Percentiles rank a stretch among this genome's conserved stretches.
Conservation (phyloP, 805 yeast genomes). For the Candida xiaguanensis region DNA sequence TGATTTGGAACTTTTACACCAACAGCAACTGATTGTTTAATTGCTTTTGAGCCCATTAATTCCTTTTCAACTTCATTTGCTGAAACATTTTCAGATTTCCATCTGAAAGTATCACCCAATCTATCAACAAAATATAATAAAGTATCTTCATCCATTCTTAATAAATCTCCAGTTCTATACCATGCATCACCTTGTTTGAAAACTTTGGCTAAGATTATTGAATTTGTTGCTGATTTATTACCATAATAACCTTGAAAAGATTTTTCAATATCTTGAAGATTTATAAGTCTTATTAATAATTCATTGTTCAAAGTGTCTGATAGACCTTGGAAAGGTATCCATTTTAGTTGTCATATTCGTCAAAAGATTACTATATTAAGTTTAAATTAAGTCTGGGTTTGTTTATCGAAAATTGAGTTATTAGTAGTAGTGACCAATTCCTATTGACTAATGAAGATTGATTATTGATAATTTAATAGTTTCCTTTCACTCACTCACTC, state of each 20-base stretch:
- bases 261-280: slow-evolving; percentile 59
- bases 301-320: too few relatives aligned
- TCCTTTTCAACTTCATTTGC: slow-evolving; percentile 91
- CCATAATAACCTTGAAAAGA: slow-evolving; percentile 90
- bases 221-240: slow-evolving; percentile 71
- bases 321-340: too few relatives aligned
- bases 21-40: slow-evolving; percentile 77
- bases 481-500: too few relatives aligned
- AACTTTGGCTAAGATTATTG: slow-evolving; percentile 70
- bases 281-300: slow-evolving; percentile 69
- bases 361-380: too few relatives aligned
- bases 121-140: slow-evolving; percentile 83
- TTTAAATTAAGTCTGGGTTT: too few relatives aligned
- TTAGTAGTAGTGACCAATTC: too few relatives aligned
- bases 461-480: too few relatives aligned
- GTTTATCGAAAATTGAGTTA: too few relatives aligned
- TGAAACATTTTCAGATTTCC: slow-evolving; percentile 95
- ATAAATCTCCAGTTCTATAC: slow-evolving; percentile 84
- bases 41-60: slow-evolving; percentile 43
- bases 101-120: slow-evolving; percentile 90
- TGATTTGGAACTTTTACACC: slow-evolving; percentile 82
- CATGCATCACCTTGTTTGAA: slow-evolving; percentile 86
- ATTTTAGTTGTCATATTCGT: too few relatives aligned
- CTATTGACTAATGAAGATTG: too few relatives aligned
- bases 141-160: slow-evolving; percentile 64